Evolutionary conservation across 2,329 filamentous ascomycete genomes (phyloP).

Genomic region (Penicillium paneum): DNA sequence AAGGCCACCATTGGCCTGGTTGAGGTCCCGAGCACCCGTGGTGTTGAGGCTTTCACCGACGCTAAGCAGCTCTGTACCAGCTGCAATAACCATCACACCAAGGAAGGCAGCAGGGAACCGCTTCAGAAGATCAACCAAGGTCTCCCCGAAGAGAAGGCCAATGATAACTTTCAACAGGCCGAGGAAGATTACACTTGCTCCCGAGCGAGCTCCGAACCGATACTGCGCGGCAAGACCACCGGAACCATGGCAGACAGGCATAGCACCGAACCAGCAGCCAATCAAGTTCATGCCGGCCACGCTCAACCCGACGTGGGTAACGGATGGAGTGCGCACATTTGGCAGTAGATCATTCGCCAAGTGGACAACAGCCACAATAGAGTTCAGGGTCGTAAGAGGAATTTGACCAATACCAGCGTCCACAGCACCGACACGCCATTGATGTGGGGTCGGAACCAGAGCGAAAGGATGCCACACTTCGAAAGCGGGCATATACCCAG

Average conservation of each 20-base stretch:
- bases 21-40: conserved; percentile 60
- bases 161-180: conserved; percentile 72
- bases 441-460: conserved; percentile 45
- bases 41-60: conserved; percentile 81
- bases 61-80: conserved; percentile 80
- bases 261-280: conserved; percentile 87
- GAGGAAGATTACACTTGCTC: conserved; percentile 75
- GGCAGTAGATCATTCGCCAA: conserved; percentile 76
- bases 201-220: conserved; percentile 85
- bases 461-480: conserved; percentile 59
- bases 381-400: conserved; percentile 88
- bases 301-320: conserved; percentile 75
- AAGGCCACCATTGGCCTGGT: conserved; percentile 32
- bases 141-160: conserved; percentile 71
- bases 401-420: conserved; percentile 79
- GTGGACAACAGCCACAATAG: conserved; percentile 80
- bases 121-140: conserved; percentile 66
- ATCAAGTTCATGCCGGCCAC: conserved; percentile 80
- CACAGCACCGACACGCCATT: conserved; percentile 55
- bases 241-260: conserved; percentile 93
- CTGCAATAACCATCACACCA: conserved; percentile 84
- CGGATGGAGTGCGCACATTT: conserved; percentile 62
- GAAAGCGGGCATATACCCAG: conserved; percentile 50
- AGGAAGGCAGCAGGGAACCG: conserved; percentile 74
- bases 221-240: conserved; percentile 88